Base-by-base conservation (phyloP, 1,284 basidiomycete genomes). In the Irpex sp. region DNA sequence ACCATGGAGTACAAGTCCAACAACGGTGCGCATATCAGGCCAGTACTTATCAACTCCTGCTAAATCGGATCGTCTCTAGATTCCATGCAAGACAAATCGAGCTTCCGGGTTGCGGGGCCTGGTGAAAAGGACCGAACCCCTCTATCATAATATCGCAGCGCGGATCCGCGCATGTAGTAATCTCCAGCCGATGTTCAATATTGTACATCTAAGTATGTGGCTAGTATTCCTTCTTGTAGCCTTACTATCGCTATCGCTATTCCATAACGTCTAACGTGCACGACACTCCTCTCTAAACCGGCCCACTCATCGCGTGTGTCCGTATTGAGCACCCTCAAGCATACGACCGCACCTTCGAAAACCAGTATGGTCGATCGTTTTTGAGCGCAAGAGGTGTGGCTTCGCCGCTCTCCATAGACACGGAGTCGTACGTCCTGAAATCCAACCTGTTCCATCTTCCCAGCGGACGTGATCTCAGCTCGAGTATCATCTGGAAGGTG, bases 401-500 rank as follows among this genome's bases (percentile, higher is more conserved):
- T 74, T 96, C 94, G 1, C 92, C 94, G 19, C 85, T 92, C 54
- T 83, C 84, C 31, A 91, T 72, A 66, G 92, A 85, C 37, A 95
- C 84, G 0, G 88, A 89, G 64, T 89, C 82, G 74, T 97, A 97
- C 11, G 83, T 81, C 55, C 82, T 71, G 57, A 97, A 83, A 64
- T 94, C 88, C 65, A 97, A 81, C 72, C 87, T 92, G 77, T 97
- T 96, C 95, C 95, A 97, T 52, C 90, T 81, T 13, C 94, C 94
- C 11, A 92, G 74, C 0, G 89, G 89, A 6, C 90, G 89, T 54
- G 92, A 93, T n/a, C 84, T 83, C 17, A 98, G 79, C 9, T 80
- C 76, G 64, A 98, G 83, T 11, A 83, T 83, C 94, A 98, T 97
- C 71, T 86, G 86, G 75, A 97, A 97, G 5, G 87, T 81, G 74